Evolutionary conservation across 2,329 filamentous ascomycete genomes (phyloP).

Genomic region (Rosellinia necatrix): DNA sequence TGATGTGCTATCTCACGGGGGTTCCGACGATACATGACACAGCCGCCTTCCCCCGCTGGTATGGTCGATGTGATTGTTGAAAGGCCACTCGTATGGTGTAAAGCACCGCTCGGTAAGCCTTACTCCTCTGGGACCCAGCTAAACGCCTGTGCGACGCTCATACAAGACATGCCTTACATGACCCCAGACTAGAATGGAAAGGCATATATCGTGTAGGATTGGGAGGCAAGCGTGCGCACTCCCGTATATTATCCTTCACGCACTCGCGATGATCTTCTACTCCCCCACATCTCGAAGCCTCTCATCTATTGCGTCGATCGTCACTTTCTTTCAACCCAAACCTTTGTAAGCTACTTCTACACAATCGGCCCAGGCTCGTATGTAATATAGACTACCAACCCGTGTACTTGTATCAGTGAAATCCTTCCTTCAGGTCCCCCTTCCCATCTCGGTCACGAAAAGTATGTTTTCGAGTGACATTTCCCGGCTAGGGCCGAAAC

Average conservation of each 20-base stretch:
- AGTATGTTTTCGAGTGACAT: constrained; percentile 1
- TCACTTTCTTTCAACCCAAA: background rate
- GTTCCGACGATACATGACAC: constrained; percentile 83
- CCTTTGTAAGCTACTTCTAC: background rate
- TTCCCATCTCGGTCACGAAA: background rate
- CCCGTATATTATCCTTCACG: too few species aligned
- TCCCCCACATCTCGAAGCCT: background rate
- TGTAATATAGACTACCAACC: constrained; percentile 11
- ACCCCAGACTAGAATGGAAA: constrained; percentile 32
- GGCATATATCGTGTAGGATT: constrained; percentile 13
- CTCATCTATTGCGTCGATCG: background rate
- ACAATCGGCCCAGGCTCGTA: background rate
- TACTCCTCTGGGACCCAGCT: constrained; percentile 45
- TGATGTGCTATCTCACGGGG: constrained; percentile 82
- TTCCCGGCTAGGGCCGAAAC: constrained; percentile 13
- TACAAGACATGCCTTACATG: constrained; percentile 31
- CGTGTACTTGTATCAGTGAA: background rate
- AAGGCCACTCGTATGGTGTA: constrained; percentile 22
- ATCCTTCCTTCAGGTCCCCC: background rate
- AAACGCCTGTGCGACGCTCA: constrained; percentile 38
- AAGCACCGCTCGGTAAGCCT: constrained; percentile 46
- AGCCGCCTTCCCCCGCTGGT: constrained; percentile 81
- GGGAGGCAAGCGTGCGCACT: too few species aligned
- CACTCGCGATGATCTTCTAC: background rate
- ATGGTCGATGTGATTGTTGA: constrained; percentile 65